phyloP scores from a whole-genome alignment of 2,329 filamentous ascomycete genomes.

The Dactylellina drechsleri region DNA sequence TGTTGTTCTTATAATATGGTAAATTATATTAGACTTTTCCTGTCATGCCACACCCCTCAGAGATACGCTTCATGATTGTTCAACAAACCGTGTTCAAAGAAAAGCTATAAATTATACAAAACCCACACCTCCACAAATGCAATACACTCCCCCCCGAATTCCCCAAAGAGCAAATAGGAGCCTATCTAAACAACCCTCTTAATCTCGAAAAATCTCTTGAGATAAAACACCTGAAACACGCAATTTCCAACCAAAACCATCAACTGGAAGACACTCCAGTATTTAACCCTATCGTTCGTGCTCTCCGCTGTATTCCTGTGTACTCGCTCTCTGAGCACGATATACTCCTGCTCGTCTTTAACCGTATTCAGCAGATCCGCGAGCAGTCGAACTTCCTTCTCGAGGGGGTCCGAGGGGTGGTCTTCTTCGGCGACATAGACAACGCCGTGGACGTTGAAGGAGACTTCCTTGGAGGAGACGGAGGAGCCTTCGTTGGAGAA shows the following conservation, averaged over 20 bases:
- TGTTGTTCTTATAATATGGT: too few species aligned
- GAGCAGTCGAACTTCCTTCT: constrained; percentile 85
- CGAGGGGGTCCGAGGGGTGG: constrained; percentile 83
- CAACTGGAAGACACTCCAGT: constrained; percentile 99
- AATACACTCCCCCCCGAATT: not conserved
- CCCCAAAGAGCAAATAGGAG: not conserved
- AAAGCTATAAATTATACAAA: too few species aligned
- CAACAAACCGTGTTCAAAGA: too few species aligned
- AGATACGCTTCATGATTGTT: too few species aligned
- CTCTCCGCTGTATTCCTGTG: constrained; percentile 99
- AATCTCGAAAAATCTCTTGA: constrained; percentile 97
- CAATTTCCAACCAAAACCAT: constrained; percentile 88
- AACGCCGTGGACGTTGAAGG: constrained; percentile 98
- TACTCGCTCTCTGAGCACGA: constrained; percentile 91
- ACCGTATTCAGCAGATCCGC: constrained; percentile 88
- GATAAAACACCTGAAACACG: constrained; percentile 98
- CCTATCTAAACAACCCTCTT: constrained; percentile 71
- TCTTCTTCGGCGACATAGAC: constrained; percentile 95
- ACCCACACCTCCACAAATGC: not conserved
- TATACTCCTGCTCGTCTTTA: constrained; percentile 98
- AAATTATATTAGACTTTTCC: too few species aligned
- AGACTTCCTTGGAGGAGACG: constrained; percentile 95
- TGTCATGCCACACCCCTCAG: too few species aligned
- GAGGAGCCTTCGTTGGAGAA: constrained; percentile 99
- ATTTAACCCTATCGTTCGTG: constrained; percentile 97